These are phyloP conservation scores for Backusella tuberculispora DNA, from an alignment of 192 early-diverging fungal species.

Conservation along the genomic window DNA sequence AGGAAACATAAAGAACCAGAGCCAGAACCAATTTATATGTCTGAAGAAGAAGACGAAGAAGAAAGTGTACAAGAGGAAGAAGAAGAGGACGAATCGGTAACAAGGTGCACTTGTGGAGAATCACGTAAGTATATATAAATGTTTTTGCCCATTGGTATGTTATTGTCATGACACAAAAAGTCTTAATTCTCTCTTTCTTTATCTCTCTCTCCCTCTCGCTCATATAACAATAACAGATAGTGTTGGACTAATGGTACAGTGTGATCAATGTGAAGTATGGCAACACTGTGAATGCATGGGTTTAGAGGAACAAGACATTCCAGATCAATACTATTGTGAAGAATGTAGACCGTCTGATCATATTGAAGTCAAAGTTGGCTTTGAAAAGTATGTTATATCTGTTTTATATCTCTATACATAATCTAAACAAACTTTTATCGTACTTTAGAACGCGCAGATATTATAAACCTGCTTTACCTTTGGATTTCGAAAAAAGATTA, in stretches of 20 bases:
- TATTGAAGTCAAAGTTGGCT: conserved; percentile 46
- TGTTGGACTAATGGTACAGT: conserved; percentile 87
- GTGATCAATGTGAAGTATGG: conserved; percentile 92
- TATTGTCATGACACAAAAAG: too few relatives aligned
- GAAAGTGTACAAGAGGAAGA: conserved; percentile 39
- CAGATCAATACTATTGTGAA: conserved; percentile 94
- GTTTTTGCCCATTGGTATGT: not conserved
- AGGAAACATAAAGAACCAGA: not conserved
- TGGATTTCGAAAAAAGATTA: not conserved
- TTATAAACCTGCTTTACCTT: conserved; percentile 3
- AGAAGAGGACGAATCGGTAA: conserved; percentile 50
- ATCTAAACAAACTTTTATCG: not conserved
- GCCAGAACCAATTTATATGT: not conserved
- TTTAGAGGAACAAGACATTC: conserved; percentile 75
- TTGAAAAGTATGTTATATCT: conserved; percentile 4
- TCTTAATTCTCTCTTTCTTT: not conserved
- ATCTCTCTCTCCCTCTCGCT: not conserved
- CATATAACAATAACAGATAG: conserved; percentile 40
- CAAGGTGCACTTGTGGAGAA: conserved; percentile 57
- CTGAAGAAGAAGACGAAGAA: conserved; percentile 3
- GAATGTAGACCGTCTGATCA: conserved; percentile 84
- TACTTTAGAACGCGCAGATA: conserved; percentile 7
- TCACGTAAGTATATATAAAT: conserved; percentile 46
- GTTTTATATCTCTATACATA: not conserved
- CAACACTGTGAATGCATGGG: conserved; percentile 93